phyloP scores from a whole-genome alignment of 208 protist species.

The Endotrypanum monterogeii region DNA sequence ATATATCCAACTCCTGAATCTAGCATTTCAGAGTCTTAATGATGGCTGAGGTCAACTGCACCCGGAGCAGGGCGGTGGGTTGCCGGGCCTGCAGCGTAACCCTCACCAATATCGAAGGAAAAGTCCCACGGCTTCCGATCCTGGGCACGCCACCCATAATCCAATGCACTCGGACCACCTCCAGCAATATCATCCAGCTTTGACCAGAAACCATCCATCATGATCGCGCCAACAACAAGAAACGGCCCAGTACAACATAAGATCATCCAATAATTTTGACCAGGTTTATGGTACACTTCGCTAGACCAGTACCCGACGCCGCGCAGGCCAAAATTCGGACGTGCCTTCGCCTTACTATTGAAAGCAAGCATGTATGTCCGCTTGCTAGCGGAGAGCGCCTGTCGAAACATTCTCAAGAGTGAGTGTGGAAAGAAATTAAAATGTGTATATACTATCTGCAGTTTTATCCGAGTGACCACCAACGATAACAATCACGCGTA shows the following conservation, averaged over 20 bases:
- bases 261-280: constrained; percentile 79
- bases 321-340: constrained; percentile 86
- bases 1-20: background rate
- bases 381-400: constrained; percentile 64
- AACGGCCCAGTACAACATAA: constrained; percentile 59
- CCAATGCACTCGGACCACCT: constrained; percentile 71
- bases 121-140: constrained; percentile 90
- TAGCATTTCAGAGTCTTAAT: constrained; percentile 30
- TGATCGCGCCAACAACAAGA: constrained; percentile 68
- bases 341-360: constrained; percentile 86
- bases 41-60: constrained; percentile 74
- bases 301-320: constrained; percentile 82
- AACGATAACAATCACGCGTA: background rate
- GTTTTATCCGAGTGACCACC: too few relatives aligned
- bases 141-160: constrained; percentile 78
- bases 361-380: constrained; percentile 84
- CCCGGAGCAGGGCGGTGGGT: constrained; percentile 69
- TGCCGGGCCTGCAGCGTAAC: constrained; percentile 79
- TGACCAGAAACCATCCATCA: constrained; percentile 83
- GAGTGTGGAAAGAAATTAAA: background rate
- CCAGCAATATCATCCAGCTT: constrained; percentile 85
- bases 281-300: constrained; percentile 81
- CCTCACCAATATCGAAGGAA: constrained; percentile 87
- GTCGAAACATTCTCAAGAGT: constrained; percentile 59
- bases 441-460: background rate